A percentile compares a stretch with the other conserved stretches of the same genome.
phyloP scores from a whole-genome alignment of 1,284 basidiomycete genomes.

The Heterobasidion annosum region DNA sequence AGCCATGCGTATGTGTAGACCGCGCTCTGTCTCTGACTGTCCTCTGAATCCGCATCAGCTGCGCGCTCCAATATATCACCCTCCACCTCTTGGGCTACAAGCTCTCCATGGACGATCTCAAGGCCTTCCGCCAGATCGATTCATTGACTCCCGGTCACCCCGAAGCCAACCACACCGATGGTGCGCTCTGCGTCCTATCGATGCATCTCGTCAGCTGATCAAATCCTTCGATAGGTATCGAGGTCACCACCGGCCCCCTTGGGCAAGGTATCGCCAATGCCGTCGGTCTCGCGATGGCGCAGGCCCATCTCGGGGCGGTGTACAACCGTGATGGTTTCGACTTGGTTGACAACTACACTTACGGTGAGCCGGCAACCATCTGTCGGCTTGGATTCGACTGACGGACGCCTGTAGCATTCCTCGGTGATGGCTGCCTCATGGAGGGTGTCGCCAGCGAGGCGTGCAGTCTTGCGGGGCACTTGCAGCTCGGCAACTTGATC shows the following conservation, averaged over 20 bases:
- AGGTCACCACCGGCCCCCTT: constrained; percentile 94
- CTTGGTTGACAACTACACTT: constrained; percentile 87
- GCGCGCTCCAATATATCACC: constrained; percentile 78
- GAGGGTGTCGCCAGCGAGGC: constrained; percentile 92
- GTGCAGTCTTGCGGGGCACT: constrained; percentile 86
- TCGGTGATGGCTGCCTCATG: constrained; percentile 93
- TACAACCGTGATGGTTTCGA: constrained; percentile 87
- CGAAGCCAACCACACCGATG: constrained; percentile 82
- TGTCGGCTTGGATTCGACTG: constrained; percentile 9
- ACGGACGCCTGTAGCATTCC: constrained; percentile 52
- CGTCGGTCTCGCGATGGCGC: constrained; percentile 89
- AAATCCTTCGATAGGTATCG: constrained; percentile 45
- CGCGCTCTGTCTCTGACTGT: neutral
- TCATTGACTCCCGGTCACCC: constrained; percentile 91
- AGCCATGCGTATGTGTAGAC: constrained; percentile 60
- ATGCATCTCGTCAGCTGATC: constrained; percentile 2
- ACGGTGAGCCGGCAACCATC: constrained; percentile 35
- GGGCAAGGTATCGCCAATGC: constrained; percentile 92
- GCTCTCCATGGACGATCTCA: constrained; percentile 77
- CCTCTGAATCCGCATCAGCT: constrained; percentile 33
- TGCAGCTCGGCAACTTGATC: constrained; percentile 89
- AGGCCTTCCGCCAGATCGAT: constrained; percentile 78
- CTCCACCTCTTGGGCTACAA: constrained; percentile 83
- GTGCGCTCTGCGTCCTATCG: constrained; percentile 22
- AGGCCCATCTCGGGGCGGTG: constrained; percentile 81